Evolutionary conservation across 1,284 basidiomycete genomes (phyloP), one percentile per base, ranked within the genome.

Genomic region (Inonotus obliquus): DNA sequence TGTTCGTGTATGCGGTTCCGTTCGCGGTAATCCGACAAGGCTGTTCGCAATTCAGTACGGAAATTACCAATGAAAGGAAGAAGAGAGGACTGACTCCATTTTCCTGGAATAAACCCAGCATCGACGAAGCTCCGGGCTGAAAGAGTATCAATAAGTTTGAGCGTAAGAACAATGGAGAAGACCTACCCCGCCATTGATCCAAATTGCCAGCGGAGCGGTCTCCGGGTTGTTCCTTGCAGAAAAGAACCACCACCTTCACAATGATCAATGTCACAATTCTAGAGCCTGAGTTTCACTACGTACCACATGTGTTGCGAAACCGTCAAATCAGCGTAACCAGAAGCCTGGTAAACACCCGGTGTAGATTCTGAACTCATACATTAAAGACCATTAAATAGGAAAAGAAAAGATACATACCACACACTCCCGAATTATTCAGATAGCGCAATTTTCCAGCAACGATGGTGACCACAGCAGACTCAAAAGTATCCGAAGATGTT

Each of bases 81-180:
- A 32, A 14, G 1, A 2, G 32, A 6, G 69, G 69, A 17, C 65
- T 60, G 52, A 64, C 63, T 0, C 84, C 83, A 52, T 80, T 74
- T 68, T 86, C 86, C 65, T 87, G 85, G 67, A 89, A 79, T 14
- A 89, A 75, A 13, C 86, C 86, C 45, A 87, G 79, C 82, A 87
- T 86, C 58, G 81, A 83, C 3, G 82, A 86, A 65, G 80, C 83
- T 64, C 86, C 87, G 7, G 86, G 84, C 79, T 77, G 76, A 63
- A 9, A 44, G 41, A n/a, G 57, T 21, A 17, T 4, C 32, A 27
- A 41, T 41, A 37, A 44, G 52, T 19, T 6, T 1, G 21, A 38
- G 11, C 11, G 19, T 44, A 17, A 44, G 14, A 25, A 9, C 9
- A 21, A 9, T n/a, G 38, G 41, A 52, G 19, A 9, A 32, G 11